Evolutionary conservation across 352 stramenopile genomes (phyloP), one percentile per base, ranked within the genome.

Genomic region (Phytophthora kernoviae): DNA sequence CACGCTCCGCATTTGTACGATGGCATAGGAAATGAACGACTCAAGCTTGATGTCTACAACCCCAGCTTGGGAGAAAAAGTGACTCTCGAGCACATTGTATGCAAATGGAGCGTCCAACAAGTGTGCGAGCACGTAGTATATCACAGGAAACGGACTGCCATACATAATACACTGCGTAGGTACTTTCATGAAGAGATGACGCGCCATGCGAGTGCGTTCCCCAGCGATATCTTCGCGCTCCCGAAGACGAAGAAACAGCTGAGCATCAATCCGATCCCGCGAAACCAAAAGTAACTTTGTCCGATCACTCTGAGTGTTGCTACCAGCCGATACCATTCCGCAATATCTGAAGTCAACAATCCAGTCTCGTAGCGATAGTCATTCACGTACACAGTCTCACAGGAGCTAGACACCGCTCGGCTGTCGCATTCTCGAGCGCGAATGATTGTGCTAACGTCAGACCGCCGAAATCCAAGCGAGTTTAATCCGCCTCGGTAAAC

Each of bases 91-190:
- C 0, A 75, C 22, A 17, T 62, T 46, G 50, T 79, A 77, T 10
- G 62, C 52, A 2, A 68, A 46, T 0, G 62, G 45, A 5, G 68
- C 66, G 43, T 84, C 75, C 17, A 78, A 64, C n/a, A 63, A 14
- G 36, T 84, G 71, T 0, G 75, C 71, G 0, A 72, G 11, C 2
- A 62, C 37, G 59, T 81, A 84, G 57, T 57, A 70, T 4, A 62
- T 10, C 8, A 79, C 67, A 0, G 75, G 75, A 30, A 81, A 63
- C 0, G 45, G 46, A 24, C 66, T 73, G 21, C 71, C 71, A 40
- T 71, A 79, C 15, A 80, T 49, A 15, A 84, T 51, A 21, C 67
- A 73, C 47, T 84, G 70, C 32, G 52, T 70, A 1, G 74, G 70
- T 9, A 74, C 34, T 27, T 30, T 67, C 3, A 70, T 39, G 17